These are phyloP conservation scores for Purpureocillium takamizusanense DNA, from an alignment of 2,329 filamentous ascomycete species.

Conservation along the genomic window DNA sequence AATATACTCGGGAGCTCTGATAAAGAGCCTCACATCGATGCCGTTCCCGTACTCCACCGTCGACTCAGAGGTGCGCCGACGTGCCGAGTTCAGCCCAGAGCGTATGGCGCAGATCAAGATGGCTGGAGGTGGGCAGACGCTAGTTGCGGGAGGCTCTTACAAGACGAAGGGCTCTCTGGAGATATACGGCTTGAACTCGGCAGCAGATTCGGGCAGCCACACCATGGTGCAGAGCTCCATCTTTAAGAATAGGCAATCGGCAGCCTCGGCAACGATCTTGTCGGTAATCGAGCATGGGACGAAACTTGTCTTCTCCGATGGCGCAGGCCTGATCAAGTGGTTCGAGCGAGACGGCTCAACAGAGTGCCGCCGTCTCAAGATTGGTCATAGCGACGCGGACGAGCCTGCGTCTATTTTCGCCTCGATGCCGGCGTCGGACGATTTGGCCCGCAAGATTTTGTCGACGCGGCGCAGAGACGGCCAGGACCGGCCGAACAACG, in stretches of 20 bases:
- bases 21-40: conserved; percentile 64
- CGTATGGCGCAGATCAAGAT: conserved; percentile 45
- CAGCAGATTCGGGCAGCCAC: conserved; percentile 15
- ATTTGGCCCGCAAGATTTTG: conserved; percentile 73
- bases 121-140: conserved; percentile 46
- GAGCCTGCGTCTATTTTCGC: conserved; percentile 41
- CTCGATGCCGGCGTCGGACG: conserved; percentile 47
- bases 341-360: conserved; percentile 74
- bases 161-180: conserved; percentile 86
- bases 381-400: conserved; percentile 44
- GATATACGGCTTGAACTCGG: conserved; percentile 56
- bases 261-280: conserved; percentile 70
- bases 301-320: conserved; percentile 74
- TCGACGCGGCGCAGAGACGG: conserved; percentile 40
- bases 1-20: conserved; percentile 72
- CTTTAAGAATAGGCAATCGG: conserved; percentile 76
- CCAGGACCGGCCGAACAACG: conserved; percentile 34
- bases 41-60: conserved; percentile 58
- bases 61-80: conserved; percentile 48
- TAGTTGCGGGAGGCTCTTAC: conserved; percentile 83
- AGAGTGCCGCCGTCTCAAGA: conserved; percentile 43
- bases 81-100: conserved; percentile 44
- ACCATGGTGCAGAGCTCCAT: conserved; percentile 31
- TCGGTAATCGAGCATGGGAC: conserved; percentile 76
- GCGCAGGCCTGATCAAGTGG: conserved; percentile 80